Percentiles rank a stretch among this genome's conserved stretches.
phyloP scores from a whole-genome alignment of 306 rosid species.

The Cyamopsis tetragonoloba region DNA sequence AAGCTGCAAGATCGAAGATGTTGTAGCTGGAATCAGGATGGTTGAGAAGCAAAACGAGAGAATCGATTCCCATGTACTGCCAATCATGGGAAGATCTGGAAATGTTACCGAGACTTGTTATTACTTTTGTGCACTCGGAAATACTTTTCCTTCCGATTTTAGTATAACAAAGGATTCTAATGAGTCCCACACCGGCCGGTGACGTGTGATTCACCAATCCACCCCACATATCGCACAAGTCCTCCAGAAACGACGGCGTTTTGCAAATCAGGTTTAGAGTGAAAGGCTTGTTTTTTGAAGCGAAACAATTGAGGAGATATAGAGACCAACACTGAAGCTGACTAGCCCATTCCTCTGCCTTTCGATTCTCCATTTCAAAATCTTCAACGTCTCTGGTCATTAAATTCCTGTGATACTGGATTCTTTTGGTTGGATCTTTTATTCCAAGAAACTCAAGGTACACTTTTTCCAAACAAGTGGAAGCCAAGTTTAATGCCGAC shows the following conservation, averaged over 20 bases:
- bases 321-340: slow-evolving; percentile 84
- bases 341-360: slow-evolving; percentile 80
- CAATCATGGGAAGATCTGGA: slow-evolving; percentile 86
- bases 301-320: slow-evolving; percentile 68
- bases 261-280: slow-evolving; percentile 53
- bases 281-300: slow-evolving; percentile 57
- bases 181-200: slow-evolving; percentile 65
- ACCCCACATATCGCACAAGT: slow-evolving; percentile 73
- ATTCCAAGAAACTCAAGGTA: slow-evolving; percentile 42
- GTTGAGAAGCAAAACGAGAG: slow-evolving; percentile 71
- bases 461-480: slow-evolving; percentile 46
- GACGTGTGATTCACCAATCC: slow-evolving; percentile 64
- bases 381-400: slow-evolving; percentile 69
- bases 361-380: slow-evolving; percentile 63
- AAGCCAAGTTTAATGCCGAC: slow-evolving; percentile 50
- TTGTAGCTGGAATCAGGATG: slow-evolving; percentile 60
- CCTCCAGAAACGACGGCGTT: slow-evolving; percentile 41
- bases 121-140: slow-evolving; percentile 38
- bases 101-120: slow-evolving; percentile 48
- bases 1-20: slow-evolving; percentile 40
- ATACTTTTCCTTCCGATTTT: slow-evolving; percentile 54
- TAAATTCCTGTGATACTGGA: slow-evolving; percentile 58
- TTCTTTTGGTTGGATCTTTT: slow-evolving; percentile 34
- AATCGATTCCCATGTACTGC: slow-evolving; percentile 79
- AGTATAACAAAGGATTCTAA: slow-evolving; percentile 61